phyloP scores from a whole-genome alignment of 202 grass and related monocot genomes.

The Panicum hallii region DNA sequence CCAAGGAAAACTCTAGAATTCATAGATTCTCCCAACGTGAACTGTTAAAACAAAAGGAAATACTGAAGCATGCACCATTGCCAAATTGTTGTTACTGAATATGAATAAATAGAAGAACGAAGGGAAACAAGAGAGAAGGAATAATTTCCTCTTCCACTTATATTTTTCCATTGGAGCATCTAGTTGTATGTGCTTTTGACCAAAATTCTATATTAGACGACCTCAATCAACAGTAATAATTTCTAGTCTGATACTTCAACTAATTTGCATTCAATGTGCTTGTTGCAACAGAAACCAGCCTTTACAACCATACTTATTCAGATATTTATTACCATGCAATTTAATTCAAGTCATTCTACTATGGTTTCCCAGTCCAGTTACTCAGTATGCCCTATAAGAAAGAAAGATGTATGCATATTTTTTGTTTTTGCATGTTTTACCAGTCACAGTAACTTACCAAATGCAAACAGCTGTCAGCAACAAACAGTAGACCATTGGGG shows the following conservation, averaged over 20 bases:
- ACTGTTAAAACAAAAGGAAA: neutral
- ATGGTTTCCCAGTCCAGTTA: neutral
- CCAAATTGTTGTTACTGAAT: conserved; percentile 3
- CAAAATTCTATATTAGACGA: conserved; percentile 23
- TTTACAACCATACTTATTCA: neutral
- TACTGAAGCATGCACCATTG: neutral
- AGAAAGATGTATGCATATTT: neutral
- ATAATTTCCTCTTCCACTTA: neutral
- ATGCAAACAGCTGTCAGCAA: conserved; percentile 94
- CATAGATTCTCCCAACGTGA: neutral
- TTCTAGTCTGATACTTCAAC: conserved; percentile 15
- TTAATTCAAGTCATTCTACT: neutral
- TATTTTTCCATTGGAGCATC: neutral
- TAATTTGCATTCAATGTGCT: conserved; percentile 18
- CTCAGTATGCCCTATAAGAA: neutral
- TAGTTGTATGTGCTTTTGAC: neutral
- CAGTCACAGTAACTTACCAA: conserved; percentile 64
- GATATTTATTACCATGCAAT: conserved; percentile 19
- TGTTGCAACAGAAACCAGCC: neutral
- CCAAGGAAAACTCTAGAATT: neutral
- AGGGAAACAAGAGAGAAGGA: neutral
- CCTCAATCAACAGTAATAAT: conserved; percentile 28
- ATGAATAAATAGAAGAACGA: conserved; percentile 5
- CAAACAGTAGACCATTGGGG: conserved; percentile 91
- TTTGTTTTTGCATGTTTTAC: conserved; percentile 20